phyloP scores from a whole-genome alignment of 805 yeast species.

The Candida sphagnicola region DNA sequence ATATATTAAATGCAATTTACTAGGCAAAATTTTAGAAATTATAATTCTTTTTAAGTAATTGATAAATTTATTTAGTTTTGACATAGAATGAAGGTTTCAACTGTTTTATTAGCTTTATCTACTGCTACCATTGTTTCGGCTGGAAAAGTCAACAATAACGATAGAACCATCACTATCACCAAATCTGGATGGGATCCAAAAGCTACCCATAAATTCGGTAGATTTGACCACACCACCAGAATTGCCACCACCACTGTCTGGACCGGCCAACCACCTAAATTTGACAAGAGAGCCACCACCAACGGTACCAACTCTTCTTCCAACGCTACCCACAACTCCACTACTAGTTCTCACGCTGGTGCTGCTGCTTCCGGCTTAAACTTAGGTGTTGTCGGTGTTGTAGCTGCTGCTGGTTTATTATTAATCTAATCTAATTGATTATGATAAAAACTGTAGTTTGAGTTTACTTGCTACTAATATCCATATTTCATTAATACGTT shows the following conservation, averaged over 20 bases:
- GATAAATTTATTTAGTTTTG: neutral
- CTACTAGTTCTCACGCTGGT: conserved; percentile 21
- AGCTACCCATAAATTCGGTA: conserved; percentile 32
- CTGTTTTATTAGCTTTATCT: conserved; percentile 36
- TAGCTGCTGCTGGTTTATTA: conserved; percentile 49
- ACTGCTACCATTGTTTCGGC: conserved; percentile 30
- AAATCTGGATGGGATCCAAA: conserved; percentile 7
- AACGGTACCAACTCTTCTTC: conserved; percentile 13
- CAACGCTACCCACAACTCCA: conserved; percentile 12
- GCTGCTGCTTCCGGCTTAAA: conserved; percentile 16
- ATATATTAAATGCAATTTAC: neutral
- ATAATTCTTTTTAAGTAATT: neutral
- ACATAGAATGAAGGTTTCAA: conserved; percentile 38
- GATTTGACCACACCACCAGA: conserved; percentile 33
- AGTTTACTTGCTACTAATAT: neutral
- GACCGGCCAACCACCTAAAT: conserved; percentile 7
- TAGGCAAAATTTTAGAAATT: neutral
- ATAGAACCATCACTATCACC: conserved; percentile 24
- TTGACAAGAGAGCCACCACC: conserved; percentile 5
- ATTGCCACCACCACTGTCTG: conserved; percentile 29
- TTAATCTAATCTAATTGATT: conserved; percentile 25
- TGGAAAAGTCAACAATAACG: conserved; percentile 12
- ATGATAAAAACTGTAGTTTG: neutral
- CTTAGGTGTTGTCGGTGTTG: conserved; percentile 39
- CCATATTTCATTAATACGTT: conserved; percentile 1